phyloP scores from a whole-genome alignment of 805 yeast species.

The Spathaspora arborariae region DNA sequence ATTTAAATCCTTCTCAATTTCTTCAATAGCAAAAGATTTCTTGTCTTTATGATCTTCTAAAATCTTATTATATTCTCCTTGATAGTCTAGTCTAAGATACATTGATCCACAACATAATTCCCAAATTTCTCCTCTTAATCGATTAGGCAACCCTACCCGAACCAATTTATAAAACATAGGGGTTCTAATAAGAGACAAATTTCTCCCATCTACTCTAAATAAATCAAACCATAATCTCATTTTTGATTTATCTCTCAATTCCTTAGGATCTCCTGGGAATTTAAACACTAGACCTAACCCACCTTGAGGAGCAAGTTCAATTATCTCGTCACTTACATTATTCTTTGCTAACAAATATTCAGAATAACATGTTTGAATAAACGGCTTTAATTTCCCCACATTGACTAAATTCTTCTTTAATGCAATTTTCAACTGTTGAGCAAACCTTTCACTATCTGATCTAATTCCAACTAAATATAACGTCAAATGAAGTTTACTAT shows the following conservation, averaged over 20 bases:
- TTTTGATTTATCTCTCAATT: constrained; percentile 75
- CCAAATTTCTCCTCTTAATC: constrained; percentile 95
- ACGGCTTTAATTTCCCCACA: constrained; percentile 59
- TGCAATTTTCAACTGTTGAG: constrained; percentile 58
- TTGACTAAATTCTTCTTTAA: constrained; percentile 61
- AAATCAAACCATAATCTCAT: constrained; percentile 93
- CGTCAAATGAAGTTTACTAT: constrained; percentile 57
- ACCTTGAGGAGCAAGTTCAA: constrained; percentile 61
- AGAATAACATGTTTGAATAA: constrained; percentile 73
- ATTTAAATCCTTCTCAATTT: constrained; percentile 92
- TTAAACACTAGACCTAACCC: constrained; percentile 84
- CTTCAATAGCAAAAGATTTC: constrained; percentile 84
- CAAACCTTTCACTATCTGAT: constrained; percentile 77
- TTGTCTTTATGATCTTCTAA: constrained; percentile 60
- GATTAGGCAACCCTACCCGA: constrained; percentile 91
- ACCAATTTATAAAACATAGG: constrained; percentile 78
- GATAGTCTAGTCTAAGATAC: constrained; percentile 62
- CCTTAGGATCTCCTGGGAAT: constrained; percentile 85
- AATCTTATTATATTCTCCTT: constrained; percentile 54
- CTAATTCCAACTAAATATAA: constrained; percentile 77
- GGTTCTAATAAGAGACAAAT: constrained; percentile 68
- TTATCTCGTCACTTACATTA: constrained; percentile 38
- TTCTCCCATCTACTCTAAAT: constrained; percentile 79
- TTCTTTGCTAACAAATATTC: constrained; percentile 73
- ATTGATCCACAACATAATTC: constrained; percentile 86